These are phyloP conservation scores for Blastomyces silverae DNA, from an alignment of 2,329 filamentous ascomycete species.

Conservation along the genomic window DNA sequence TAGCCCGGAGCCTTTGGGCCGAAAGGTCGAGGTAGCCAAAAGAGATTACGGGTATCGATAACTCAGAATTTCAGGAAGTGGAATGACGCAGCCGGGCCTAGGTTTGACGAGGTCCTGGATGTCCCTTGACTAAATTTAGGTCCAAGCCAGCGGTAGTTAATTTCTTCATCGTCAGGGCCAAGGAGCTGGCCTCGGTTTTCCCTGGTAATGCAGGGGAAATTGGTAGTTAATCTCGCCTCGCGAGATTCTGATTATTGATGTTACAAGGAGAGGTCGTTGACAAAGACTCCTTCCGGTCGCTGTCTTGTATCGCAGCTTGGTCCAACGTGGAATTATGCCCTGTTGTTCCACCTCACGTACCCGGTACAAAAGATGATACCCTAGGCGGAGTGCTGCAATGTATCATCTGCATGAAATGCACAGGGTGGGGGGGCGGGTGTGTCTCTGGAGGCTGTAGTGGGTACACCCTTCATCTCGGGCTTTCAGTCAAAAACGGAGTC, in stretches of 20 bases:
- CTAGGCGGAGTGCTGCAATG: background rate
- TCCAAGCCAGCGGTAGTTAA: conserved; percentile 5
- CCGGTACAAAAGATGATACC: conserved; percentile 4
- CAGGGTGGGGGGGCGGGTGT: background rate
- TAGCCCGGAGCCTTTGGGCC: background rate
- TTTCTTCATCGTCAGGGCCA: conserved; percentile 2
- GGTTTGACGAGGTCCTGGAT: background rate
- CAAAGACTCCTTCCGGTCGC: conserved; percentile 6
- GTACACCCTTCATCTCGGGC: conserved; percentile 1
- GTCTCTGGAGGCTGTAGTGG: background rate
- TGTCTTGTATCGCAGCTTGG: conserved; percentile 11
- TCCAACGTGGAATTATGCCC: conserved; percentile 9
- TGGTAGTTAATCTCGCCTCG: conserved; percentile 1
- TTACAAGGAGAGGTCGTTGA: conserved; percentile 7
- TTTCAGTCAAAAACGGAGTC: background rate
- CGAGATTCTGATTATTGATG: conserved; percentile 7
- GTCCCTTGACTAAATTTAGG: conserved; percentile 9
- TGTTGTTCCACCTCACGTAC: background rate
- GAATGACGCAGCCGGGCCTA: background rate
- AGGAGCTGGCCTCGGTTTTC: background rate
- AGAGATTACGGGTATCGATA: background rate
- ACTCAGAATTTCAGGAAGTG: background rate
- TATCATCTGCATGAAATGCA: conserved; percentile 9
- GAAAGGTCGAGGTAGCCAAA: background rate
- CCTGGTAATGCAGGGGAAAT: background rate